A percentile compares a stretch with the other conserved stretches of the same genome.
These are phyloP conservation scores for Boletus vinaceobasis DNA, from an alignment of 768 basidiomycete species.

Conservation along the genomic window DNA sequence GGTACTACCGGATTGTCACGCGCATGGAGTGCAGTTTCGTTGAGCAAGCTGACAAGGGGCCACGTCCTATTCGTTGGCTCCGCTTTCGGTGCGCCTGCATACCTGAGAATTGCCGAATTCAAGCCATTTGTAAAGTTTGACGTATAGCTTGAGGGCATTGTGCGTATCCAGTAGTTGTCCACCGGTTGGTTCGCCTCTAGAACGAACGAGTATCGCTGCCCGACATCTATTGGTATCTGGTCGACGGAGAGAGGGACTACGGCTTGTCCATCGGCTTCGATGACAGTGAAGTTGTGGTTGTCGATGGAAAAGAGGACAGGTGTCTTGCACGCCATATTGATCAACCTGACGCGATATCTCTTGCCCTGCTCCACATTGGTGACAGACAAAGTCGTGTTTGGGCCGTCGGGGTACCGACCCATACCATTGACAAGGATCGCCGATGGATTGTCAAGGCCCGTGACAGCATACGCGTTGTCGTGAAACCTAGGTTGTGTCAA, in stretches of 20 bases:
- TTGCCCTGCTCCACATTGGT: constrained; percentile 33
- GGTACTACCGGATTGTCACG: constrained; percentile 27
- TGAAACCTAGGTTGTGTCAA: constrained; percentile 20
- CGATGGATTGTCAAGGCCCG: constrained; percentile 23
- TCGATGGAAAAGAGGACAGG: constrained; percentile 45
- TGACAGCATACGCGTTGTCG: constrained; percentile 17
- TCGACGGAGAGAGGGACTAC: constrained; percentile 38
- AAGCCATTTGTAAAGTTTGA: constrained; percentile 31
- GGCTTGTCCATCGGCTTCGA: constrained; percentile 45
- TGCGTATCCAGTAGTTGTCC: constrained; percentile 44
- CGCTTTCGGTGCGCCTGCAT: constrained; percentile 34
- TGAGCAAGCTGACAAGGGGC: constrained; percentile 20
- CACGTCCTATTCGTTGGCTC: constrained; percentile 32
- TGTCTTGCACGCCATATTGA: constrained; percentile 44
- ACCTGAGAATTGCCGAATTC: constrained; percentile 46
- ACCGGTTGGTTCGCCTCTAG: constrained; percentile 35
- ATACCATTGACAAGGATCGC: constrained; percentile 39
- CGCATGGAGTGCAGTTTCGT: constrained; percentile 39
- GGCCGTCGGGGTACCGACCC: constrained; percentile 37
- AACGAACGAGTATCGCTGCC: constrained; percentile 52
- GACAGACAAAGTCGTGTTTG: constrained; percentile 32
- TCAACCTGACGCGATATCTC: constrained; percentile 37
- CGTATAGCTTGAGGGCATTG: constrained; percentile 25
- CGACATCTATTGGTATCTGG: constrained; percentile 43
- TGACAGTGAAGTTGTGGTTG: constrained; percentile 42